phyloP scores from a whole-genome alignment of 495 filamentous ascomycete genomes.

The Jackrogersella multiformis region DNA sequence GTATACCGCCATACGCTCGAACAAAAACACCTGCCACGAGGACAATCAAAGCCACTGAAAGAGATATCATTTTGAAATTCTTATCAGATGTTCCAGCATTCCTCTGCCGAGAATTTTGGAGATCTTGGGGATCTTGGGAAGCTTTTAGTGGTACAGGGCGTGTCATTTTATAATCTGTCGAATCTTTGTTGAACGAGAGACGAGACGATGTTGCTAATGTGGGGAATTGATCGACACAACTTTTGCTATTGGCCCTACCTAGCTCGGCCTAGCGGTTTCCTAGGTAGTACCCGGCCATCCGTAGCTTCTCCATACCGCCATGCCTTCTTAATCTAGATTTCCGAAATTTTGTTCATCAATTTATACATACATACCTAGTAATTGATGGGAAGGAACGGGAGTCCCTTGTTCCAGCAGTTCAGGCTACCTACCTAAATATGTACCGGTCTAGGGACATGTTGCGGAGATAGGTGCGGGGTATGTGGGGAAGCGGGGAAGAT shows the following conservation, averaged over 20 bases:
- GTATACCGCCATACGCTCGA: slow-evolving; percentile 13
- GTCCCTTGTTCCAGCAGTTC: slow-evolving; percentile 3
- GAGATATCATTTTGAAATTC: slow-evolving; percentile 26
- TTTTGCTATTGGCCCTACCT: neutral
- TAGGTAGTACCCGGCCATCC: neutral
- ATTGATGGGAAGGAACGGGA: neutral
- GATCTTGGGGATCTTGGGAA: too few species aligned
- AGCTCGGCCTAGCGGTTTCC: neutral
- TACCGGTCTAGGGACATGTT: too few species aligned
- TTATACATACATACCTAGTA: neutral
- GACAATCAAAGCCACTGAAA: slow-evolving; percentile 19
- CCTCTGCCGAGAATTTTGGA: neutral
- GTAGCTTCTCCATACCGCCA: neutral
- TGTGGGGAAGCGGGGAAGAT: slow-evolving; percentile 6
- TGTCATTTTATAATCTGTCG: slow-evolving; percentile 15
- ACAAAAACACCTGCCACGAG: slow-evolving; percentile 17
- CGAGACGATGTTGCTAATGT: slow-evolving; percentile 7
- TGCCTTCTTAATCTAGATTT: slow-evolving; percentile 6
- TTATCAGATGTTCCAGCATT: neutral
- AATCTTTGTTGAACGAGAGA: neutral
- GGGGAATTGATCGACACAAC: slow-evolving; percentile 8
- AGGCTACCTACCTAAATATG: neutral
- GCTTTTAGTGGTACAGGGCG: neutral
- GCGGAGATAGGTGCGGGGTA: slow-evolving; percentile 5
- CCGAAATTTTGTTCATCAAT: neutral